phyloP scores from a whole-genome alignment of 2,329 filamentous ascomycete species.

The Phialophora verrucosa region DNA sequence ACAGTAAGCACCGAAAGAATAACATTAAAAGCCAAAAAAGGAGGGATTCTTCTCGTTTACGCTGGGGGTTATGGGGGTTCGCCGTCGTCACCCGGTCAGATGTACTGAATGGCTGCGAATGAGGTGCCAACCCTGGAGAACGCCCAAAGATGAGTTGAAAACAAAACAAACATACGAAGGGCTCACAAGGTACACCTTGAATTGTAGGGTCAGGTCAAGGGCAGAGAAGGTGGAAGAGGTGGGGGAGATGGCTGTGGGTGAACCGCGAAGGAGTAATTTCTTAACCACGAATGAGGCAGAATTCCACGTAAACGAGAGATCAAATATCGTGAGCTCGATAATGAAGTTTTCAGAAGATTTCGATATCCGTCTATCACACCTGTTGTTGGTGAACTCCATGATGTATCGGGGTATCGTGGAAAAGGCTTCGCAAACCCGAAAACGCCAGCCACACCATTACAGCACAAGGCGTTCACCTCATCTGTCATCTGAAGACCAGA shows the following conservation, averaged over 20 bases:
- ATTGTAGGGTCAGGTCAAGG: neutral
- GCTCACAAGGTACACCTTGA: neutral
- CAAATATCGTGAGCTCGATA: neutral
- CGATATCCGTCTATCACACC: neutral
- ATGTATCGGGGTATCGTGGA: neutral
- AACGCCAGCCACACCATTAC: neutral
- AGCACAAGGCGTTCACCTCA: neutral
- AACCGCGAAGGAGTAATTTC: neutral
- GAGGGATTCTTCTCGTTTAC: too few species aligned
- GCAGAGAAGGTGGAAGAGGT: too few species aligned
- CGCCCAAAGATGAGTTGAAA: too few species aligned
- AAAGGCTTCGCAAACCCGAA: neutral
- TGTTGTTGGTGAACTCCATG: neutral
- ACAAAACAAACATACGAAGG: too few species aligned
- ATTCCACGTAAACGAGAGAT: neutral
- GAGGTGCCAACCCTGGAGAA: too few species aligned
- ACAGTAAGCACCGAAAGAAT: too few species aligned
- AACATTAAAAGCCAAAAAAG: too few species aligned
- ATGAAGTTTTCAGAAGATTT: neutral
- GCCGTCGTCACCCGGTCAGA: too few species aligned
- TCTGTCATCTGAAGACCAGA: neutral
- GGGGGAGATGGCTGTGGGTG: neutral
- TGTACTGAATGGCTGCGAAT: too few species aligned
- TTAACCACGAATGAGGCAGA: neutral
- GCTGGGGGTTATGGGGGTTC: too few species aligned